These are phyloP conservation scores for Fistulifera pelliculosa DNA, from an alignment of 108 stramenopile genomes.

Conservation along the genomic window DNA sequence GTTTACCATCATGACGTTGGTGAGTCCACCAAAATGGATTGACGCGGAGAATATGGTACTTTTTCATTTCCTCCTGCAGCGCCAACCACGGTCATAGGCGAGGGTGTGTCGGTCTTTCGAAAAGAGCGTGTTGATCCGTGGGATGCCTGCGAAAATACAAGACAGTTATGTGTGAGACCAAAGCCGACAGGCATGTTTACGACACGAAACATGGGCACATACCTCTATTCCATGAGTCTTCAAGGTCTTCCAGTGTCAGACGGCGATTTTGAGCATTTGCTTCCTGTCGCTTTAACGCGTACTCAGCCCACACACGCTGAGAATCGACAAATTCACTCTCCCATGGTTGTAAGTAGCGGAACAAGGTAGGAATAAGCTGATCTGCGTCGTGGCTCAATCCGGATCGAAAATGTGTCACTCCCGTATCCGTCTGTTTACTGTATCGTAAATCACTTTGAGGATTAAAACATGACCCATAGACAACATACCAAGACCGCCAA, in stretches of 20 bases:
- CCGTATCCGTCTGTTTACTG: constrained; percentile 97
- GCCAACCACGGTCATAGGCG: constrained; percentile 98
- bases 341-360: constrained; percentile 98
- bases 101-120: constrained; percentile 94
- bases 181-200: no score
- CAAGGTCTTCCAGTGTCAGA: constrained; percentile 97
- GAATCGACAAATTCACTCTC: constrained; percentile 99
- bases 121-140: constrained; percentile 98
- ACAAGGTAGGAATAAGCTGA: constrained; percentile 97
- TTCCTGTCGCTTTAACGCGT: constrained; percentile 99
- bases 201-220: no score
- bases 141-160: constrained; percentile 39
- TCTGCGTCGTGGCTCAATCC: constrained; percentile 98
- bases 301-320: constrained; percentile 99
- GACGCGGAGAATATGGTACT: constrained; percentile 92
- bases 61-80: constrained; percentile 96
- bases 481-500: constrained; percentile 98
- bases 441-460: constrained; percentile 98
- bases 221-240: constrained; percentile 99
- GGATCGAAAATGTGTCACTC: constrained; percentile 97
- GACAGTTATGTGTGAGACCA: no score
- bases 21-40: constrained; percentile 99
- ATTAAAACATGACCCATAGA: constrained; percentile 99
- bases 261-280: constrained; percentile 98
- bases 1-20: constrained; percentile 98